These are phyloP conservation scores for Globisporangium apiculatum DNA, from an alignment of 352 stramenopile genomes.

Conservation along the genomic window DNA sequence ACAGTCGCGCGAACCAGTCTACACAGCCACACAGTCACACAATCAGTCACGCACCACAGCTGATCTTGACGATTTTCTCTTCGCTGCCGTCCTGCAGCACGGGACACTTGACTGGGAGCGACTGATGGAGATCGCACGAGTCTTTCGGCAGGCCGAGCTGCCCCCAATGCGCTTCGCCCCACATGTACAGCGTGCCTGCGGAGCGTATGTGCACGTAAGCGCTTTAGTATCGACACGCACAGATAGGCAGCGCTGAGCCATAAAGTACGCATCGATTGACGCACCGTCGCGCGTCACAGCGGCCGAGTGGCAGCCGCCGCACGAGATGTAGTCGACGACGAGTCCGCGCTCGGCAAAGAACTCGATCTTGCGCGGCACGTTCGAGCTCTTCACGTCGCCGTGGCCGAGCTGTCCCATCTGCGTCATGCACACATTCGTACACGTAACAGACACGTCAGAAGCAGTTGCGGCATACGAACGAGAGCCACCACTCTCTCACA, in stretches of 20 bases:
- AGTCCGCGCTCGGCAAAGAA: conserved; percentile 52
- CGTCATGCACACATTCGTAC: background rate
- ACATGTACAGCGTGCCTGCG: conserved; percentile 68
- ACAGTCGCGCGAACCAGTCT: no score
- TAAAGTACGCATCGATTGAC: background rate
- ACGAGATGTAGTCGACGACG: conserved; percentile 70
- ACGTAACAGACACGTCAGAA: conserved; percentile 1
- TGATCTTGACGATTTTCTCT: conserved; percentile 69
- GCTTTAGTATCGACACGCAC: background rate
- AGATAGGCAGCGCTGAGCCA: background rate
- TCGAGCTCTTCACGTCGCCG: conserved; percentile 69
- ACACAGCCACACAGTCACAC: background rate
- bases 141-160: conserved; percentile 69
- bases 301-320: conserved; percentile 73
- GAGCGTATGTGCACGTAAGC: no score
- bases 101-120: conserved; percentile 55
- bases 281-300: conserved; percentile 63
- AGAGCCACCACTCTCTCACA: background rate
- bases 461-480: background rate
- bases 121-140: conserved; percentile 52
- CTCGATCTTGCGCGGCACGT: conserved; percentile 40
- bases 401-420: conserved; percentile 80
- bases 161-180: conserved; percentile 78
- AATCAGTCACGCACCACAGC: conserved; percentile 33
- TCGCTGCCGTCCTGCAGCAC: conserved; percentile 35